Base-by-base conservation (phyloP, 2,329 filamentous ascomycete species). In the Capronia coronata region DNA sequence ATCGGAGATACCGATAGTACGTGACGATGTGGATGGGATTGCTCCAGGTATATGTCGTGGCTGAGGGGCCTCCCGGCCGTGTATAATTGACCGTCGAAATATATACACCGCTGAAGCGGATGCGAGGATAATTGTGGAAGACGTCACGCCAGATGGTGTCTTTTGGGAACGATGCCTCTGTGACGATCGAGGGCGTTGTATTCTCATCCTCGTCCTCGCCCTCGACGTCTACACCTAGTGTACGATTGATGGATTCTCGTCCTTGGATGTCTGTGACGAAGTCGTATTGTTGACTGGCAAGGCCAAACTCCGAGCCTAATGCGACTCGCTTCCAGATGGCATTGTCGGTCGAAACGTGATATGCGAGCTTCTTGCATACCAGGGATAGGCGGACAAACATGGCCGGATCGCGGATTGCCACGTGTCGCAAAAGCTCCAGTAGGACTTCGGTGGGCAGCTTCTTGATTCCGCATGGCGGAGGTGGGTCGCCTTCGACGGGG, bases 61-160 rank as follows among this genome's bases (percentile, higher is more conserved):
- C 76, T 2, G 81, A 83, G 9, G 83, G 76, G 51, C 85, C 85
- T 25, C 93, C 93, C 0, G 87, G 74, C 19, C 93, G 86, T 43
- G 87, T 82, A 69, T 98, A 98, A 71, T 97, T 97, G 51, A 95
- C 89, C 0, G 91, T 97, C 67, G 83, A 87, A 67, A 98, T 97
- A 71, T 98, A 98, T 68, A 88, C 86, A 21, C 93, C 93, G 62
- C 93, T 93, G 74, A 94, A 98, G 50, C 93, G 87, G 52, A 97
- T 77, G 37, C 93, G 83, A 2, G 93, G 91, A 11, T 89, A 84
- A 3, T 75, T 73, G 32, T 85, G 86, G 71, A 95, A 94, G 72
- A 95, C 87, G 46, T 54, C 79, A 67, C 63, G 72, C 74, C 76
- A 85, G 74, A 52, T 25, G 2, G 49, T 50, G n/a, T 54, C 43